Percentiles rank a stretch among this genome's conserved stretches.
Evolutionary conservation across 2,329 filamentous ascomycete species (phyloP).

Genomic region (Cercospora sp.): DNA sequence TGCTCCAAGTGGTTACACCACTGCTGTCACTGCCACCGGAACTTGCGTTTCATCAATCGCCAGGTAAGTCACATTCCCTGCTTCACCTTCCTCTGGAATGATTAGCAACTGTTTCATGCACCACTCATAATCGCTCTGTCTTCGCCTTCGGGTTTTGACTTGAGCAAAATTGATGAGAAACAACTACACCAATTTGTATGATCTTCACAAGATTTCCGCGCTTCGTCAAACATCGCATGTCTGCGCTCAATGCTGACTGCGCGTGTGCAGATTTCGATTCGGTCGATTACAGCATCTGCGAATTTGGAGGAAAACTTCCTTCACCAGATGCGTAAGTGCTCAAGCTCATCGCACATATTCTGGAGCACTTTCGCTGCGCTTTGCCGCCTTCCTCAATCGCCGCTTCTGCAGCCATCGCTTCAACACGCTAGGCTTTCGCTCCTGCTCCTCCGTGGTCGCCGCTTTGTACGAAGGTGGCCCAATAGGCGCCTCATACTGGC

Average conservation of each 20-base stretch:
- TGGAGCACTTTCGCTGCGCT: constrained; percentile 17
- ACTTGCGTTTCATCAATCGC: background rate
- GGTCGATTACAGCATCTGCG: background rate
- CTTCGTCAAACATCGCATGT: background rate
- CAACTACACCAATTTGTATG: constrained; percentile 19
- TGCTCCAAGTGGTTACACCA: background rate
- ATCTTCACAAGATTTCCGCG: constrained; percentile 6
- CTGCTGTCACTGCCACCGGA: background rate
- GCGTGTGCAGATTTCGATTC: background rate
- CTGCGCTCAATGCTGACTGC: background rate
- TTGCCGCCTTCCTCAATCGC: constrained; percentile 22
- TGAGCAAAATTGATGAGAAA: constrained; percentile 17
- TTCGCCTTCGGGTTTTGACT: constrained; percentile 17
- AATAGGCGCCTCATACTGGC: constrained; percentile 27
- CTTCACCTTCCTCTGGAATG: constrained; percentile 3
- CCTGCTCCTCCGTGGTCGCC: constrained; percentile 11
- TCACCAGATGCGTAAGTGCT: background rate
- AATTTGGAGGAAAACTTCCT: background rate
- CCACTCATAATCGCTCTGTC: constrained; percentile 16
- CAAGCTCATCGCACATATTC: constrained; percentile 11
- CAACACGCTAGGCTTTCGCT: constrained; percentile 17
- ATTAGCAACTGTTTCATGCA: constrained; percentile 21
- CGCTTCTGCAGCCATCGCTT: constrained; percentile 27
- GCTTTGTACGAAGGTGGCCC: constrained; percentile 24
- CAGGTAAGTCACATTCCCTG: background rate